Percentiles rank a stretch among this genome's conserved stretches.
Conservation (phyloP, 202 grass and related monocot genomes). For the Carex arenaria region DNA sequence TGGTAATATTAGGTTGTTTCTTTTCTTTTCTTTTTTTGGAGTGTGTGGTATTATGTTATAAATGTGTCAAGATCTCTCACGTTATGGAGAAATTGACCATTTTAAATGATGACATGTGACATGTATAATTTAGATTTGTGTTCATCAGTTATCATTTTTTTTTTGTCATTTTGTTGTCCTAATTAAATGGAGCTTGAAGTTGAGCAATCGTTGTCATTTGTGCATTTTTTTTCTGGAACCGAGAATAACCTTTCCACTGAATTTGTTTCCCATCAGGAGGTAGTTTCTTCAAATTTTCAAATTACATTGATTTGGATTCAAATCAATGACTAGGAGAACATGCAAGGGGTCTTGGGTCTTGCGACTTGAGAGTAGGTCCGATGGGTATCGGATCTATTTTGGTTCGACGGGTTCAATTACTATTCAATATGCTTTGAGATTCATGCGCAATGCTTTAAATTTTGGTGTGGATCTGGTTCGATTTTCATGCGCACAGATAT, state of each 20-base stretch:
- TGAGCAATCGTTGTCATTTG: not conserved
- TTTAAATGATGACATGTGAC: not conserved
- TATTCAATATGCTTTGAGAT: too few species aligned
- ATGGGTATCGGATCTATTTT: too few species aligned
- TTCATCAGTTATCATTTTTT: not conserved
- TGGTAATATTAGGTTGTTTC: not conserved
- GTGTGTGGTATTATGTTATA: too few species aligned
- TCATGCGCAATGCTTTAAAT: too few species aligned
- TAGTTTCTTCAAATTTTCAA: not conserved
- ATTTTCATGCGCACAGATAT: too few species aligned
- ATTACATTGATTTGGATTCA: not conserved
- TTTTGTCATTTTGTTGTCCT: not conserved
- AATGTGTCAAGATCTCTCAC: not conserved
- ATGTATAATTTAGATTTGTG: not conserved
- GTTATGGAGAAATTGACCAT: not conserved
- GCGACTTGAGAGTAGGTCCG: too few species aligned
- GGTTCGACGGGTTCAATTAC: too few species aligned
- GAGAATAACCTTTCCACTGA: not conserved
- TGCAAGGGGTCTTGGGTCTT: too few species aligned
- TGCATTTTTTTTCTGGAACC: not conserved
- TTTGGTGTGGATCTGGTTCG: too few species aligned
- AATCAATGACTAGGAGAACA: not conserved
- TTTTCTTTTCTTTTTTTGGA: too few species aligned
- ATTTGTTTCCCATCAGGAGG: not conserved
- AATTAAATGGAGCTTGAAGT: not conserved